Conservation (phyloP, 2,329 filamentous ascomycete species). For the Hypomyces perniciosus region DNA sequence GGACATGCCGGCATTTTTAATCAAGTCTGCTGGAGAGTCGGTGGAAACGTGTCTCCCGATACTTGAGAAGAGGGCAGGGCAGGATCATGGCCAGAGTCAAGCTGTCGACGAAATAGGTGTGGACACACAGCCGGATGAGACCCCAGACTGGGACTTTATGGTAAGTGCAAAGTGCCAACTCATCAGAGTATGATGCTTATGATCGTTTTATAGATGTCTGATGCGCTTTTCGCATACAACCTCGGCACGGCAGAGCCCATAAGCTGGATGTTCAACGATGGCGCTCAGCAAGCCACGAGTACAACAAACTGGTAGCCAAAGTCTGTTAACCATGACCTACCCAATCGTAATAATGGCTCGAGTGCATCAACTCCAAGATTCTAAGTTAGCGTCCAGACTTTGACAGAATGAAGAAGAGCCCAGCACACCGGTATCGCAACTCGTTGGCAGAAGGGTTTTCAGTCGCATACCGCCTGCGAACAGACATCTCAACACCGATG, state of each 20-base stretch:
- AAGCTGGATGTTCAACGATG: conserved; percentile 11
- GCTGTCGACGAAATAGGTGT: neutral
- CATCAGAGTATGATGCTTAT: neutral
- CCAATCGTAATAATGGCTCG: neutral
- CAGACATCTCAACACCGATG: neutral
- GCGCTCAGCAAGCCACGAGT: neutral
- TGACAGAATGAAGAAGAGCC: no score
- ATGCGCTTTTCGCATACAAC: conserved; percentile 5
- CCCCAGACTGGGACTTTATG: conserved; percentile 21
- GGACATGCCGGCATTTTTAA: conserved; percentile 27
- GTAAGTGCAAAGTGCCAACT: conserved; percentile 12
- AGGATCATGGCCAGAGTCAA: conserved; percentile 4
- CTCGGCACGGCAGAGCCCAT: conserved; percentile 2
- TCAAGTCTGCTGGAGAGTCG: conserved; percentile 33
- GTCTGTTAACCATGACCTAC: neutral
- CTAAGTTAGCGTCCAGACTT: no score
- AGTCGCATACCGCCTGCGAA: neutral
- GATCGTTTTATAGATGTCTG: neutral
- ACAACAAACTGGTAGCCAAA: neutral
- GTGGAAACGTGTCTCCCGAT: conserved; percentile 27
- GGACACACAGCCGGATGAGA: conserved; percentile 6
- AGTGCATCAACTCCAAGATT: neutral
- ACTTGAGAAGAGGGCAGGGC: conserved; percentile 27
- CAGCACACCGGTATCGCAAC: no score
- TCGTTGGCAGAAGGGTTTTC: neutral